Conservation (phyloP, 768 basidiomycete genomes). For the Termitomyces sp. region DNA sequence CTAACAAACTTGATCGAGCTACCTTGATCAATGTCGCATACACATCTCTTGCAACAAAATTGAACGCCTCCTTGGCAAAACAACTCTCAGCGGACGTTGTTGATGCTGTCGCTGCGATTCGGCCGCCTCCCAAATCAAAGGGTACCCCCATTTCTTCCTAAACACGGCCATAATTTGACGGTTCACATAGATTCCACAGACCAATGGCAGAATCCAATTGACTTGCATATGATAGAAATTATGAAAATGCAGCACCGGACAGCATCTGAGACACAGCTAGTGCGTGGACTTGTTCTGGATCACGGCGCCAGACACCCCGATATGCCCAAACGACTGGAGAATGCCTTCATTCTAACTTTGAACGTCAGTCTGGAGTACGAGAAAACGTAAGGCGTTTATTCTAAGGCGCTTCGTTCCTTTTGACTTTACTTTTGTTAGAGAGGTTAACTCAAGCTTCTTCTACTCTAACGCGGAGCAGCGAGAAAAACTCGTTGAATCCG, state of each 20-base stretch:
- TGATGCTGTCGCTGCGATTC: conserved; percentile 90
- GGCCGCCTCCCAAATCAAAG: conserved; percentile 58
- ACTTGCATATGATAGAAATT: conserved; percentile 98
- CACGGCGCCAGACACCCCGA: conserved; percentile 98
- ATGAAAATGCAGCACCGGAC: conserved; percentile 99
- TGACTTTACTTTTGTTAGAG: conserved; percentile 45
- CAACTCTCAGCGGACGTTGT: conserved; percentile 90
- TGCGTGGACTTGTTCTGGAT: conserved; percentile 94
- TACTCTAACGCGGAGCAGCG: conserved; percentile 98
- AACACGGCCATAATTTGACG: conserved; percentile 4
- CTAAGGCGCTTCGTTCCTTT: conserved; percentile 5
- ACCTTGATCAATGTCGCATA: conserved; percentile 91
- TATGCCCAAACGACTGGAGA: conserved; percentile 98
- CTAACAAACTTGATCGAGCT: conserved; percentile 76
- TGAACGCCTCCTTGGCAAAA: conserved; percentile 77
- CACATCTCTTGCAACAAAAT: conserved; percentile 95
- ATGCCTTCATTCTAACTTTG: conserved; percentile 90
- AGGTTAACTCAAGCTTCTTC: conserved; percentile 99
- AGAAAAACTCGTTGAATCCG: conserved; percentile 97
- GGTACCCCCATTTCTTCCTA: conserved; percentile 36
- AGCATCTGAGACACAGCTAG: conserved; percentile 93
- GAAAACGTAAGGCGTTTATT: conserved; percentile 76
- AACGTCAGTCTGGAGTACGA: conserved; percentile 99
- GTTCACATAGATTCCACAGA: conserved; percentile 42
- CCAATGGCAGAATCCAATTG: conserved; percentile 85